Conservation (phyloP, 768 basidiomycete species). For the Cystofilobasidium bisporidii region DNA sequence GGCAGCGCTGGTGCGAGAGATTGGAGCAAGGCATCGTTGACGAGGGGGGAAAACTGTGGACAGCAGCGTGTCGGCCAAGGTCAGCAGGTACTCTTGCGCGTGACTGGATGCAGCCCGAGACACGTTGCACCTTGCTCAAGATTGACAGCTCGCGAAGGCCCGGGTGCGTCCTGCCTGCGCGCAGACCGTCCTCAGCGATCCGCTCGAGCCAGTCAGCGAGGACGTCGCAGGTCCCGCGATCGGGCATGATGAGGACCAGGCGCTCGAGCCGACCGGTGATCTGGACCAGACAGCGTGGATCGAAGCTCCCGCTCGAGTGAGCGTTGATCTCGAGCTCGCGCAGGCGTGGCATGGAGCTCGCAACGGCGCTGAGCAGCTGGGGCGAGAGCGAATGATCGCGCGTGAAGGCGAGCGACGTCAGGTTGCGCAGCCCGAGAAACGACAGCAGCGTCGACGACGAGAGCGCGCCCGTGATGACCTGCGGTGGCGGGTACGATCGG, state of each 20-base stretch:
- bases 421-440: conserved; percentile 15
- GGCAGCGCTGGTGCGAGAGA: conserved; percentile 1
- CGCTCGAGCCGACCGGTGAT: not conserved
- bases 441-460: conserved; percentile 12
- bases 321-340: conserved; percentile 25
- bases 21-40: conserved; percentile 13
- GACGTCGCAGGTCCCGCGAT: conserved; percentile 11
- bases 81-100: no score
- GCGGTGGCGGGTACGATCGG: conserved; percentile 18
- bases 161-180: not conserved
- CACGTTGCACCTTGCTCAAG: conserved; percentile 7
- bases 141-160: conserved; percentile 10
- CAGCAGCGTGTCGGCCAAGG: not conserved
- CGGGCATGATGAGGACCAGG: conserved; percentile 23
- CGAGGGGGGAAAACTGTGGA: conserved; percentile 13
- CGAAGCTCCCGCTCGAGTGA: conserved; percentile 4
- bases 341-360: conserved; percentile 6
- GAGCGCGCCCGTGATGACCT: conserved; percentile 1
- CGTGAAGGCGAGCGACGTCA: conserved; percentile 23
- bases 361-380: conserved; percentile 8
- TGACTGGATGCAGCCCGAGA: no score
- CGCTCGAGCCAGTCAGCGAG: conserved; percentile 3
- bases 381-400: conserved; percentile 16
- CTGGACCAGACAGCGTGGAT: conserved; percentile 4
- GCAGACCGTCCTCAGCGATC: not conserved